Evolutionary conservation across 441 rosid species (phyloP).

Genomic region (Bruguiera hainesii): DNA sequence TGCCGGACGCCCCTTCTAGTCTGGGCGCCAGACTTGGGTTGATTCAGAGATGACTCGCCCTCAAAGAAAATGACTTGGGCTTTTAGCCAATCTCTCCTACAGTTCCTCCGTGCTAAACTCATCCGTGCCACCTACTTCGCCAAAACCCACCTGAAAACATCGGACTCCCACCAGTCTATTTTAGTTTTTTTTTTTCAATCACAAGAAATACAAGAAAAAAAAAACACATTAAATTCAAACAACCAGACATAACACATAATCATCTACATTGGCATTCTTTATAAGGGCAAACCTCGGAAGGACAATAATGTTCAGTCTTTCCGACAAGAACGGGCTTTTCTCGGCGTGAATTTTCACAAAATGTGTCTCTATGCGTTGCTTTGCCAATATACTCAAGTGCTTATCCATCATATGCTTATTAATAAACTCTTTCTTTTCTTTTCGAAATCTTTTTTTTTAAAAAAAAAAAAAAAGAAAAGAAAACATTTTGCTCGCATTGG

Average conservation of each 20-base stretch:
- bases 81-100: constrained; percentile 85
- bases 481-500: too few species aligned
- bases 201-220: neutral
- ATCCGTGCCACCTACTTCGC: constrained; percentile 86
- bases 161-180: neutral
- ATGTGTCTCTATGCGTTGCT: constrained; percentile 90
- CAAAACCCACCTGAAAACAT: constrained; percentile 70
- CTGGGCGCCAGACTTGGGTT: constrained; percentile 41
- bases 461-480: too few species aligned
- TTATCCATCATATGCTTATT: constrained; percentile 83
- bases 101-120: constrained; percentile 88
- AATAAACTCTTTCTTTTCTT: constrained; percentile 19
- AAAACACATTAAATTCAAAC: neutral
- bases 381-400: constrained; percentile 71
- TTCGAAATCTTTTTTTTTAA: neutral
- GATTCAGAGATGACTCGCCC: constrained; percentile 65
- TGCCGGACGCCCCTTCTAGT: constrained; percentile 69
- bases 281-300: constrained; percentile 91
- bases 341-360: constrained; percentile 92
- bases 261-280: constrained; percentile 94
- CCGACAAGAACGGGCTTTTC: constrained; percentile 94
- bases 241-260: constrained; percentile 64
- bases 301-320: constrained; percentile 79
- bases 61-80: constrained; percentile 76
- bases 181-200: neutral